Evolutionary conservation across 306 rosid species (phyloP), one percentile per base, ranked within the genome.

Genomic region (Ziziphus jujuba): DNA sequence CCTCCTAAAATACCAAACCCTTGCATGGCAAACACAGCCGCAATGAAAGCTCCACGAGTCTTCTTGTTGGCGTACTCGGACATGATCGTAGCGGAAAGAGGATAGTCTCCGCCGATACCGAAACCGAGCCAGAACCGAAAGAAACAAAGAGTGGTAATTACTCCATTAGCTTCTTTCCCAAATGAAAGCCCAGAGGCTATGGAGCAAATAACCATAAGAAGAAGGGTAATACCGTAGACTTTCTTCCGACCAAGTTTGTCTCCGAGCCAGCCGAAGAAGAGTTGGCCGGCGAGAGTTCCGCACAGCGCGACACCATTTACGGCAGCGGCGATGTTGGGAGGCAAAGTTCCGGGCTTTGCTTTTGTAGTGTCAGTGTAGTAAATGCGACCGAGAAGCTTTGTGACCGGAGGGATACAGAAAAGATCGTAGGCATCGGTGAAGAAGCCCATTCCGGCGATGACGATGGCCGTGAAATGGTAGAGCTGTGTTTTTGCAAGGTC

Each of bases 71-170:
- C 96, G 47, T 92, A 92, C 36, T 92, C 96, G 3, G 98, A 92
- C 98, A 92, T 92, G 50, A 92, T 92, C 7, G 98, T 92, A 9
- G 98, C 95, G 0, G 98, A 92, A 56, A 92, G 92, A 13, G 98
- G 96, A 66, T 92, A 92, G 67, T 92, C 98, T 1, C 98, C 98
- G 17, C 98, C 96, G 38, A 92, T 92, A 7, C 98, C 98, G 20
- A 92, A 92, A 1, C 98, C 98, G 14, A 92, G 98, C 95, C 98
- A 92, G 72, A 92, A 92, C n/a, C 95, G 80, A 59, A 89, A 92
- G 77, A 92, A 85, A 22, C 98, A 92, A 1, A 92, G 89, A 0
- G 96, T 79, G 45, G 87, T 55, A 3, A 92, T 82, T 11, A 86
- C 91, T 28, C 75, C 65, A 31, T 56, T 77, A 1, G 91, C 52